A percentile compares a stretch with the other conserved stretches of the same genome.
phyloP scores from a whole-genome alignment of 805 yeast genomes.

The Kurtzmaniella fragi region DNA sequence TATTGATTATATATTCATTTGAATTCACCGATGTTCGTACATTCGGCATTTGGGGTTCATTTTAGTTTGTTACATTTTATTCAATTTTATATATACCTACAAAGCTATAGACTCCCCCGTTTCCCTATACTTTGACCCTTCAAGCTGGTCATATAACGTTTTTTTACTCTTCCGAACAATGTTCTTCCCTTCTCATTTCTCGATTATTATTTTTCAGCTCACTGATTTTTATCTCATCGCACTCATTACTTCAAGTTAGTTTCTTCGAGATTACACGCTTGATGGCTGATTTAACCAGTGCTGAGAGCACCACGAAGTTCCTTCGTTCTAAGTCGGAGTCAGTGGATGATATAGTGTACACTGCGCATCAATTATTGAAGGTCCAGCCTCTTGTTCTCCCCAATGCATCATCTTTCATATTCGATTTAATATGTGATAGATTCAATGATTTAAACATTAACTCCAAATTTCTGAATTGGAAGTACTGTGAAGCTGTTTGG shows the following conservation, averaged over 20 bases:
- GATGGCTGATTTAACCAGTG: constrained; percentile 11
- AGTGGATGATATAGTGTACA: constrained; percentile 36
- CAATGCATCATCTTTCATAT: constrained; percentile 46
- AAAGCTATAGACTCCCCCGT: no score
- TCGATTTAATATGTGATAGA: constrained; percentile 59
- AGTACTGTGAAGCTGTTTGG: constrained; percentile 46
- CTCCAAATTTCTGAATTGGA: constrained; percentile 37
- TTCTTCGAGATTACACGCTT: background rate
- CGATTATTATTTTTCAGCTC: background rate
- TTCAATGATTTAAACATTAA: constrained; percentile 42
- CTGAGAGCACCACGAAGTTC: constrained; percentile 51
- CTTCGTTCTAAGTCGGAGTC: constrained; percentile 50
- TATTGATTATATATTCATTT: no score
- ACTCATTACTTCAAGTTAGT: background rate
- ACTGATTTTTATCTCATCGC: constrained; percentile 1
- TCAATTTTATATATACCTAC: no score
- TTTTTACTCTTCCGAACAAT: no score
- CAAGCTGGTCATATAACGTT: no score
- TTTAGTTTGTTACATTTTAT: no score
- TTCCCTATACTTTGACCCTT: no score
- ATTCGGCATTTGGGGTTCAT: no score
- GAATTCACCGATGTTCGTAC: no score
- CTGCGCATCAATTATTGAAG: constrained; percentile 25
- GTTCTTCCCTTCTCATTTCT: no score
- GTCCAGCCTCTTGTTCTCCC: constrained; percentile 43